A percentile compares a stretch with the other conserved stretches of the same genome.
Conservation (phyloP, 2,329 filamentous ascomycete species). For the Zopfia rhizophila region DNA sequence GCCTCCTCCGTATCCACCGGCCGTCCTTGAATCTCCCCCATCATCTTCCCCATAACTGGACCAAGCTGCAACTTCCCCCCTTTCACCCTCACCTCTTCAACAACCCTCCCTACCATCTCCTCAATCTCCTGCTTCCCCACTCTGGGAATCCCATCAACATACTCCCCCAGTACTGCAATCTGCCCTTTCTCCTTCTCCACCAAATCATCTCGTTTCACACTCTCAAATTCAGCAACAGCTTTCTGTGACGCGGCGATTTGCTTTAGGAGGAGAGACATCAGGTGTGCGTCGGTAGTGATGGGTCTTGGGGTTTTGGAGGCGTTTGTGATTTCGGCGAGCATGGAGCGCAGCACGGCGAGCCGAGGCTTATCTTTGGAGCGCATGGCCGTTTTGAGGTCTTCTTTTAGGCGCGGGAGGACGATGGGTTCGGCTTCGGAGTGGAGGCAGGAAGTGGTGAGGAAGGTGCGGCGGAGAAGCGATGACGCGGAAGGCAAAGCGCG, state of each 20-base stretch:
- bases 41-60: constrained; percentile 69
- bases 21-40: constrained; percentile 69
- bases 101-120: constrained; percentile 61
- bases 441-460: constrained; percentile 33
- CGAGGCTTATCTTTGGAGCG: constrained; percentile 64
- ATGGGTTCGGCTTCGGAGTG: constrained; percentile 24
- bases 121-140: constrained; percentile 69
- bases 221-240: constrained; percentile 71
- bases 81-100: constrained; percentile 63
- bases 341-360: constrained; percentile 73
- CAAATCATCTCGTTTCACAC: constrained; percentile 73
- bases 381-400: constrained; percentile 60
- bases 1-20: constrained; percentile 71
- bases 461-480: constrained; percentile 32
- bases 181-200: constrained; percentile 76
- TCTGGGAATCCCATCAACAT: constrained; percentile 68
- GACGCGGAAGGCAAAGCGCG: constrained; percentile 25
- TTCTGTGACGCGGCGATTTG: constrained; percentile 67
- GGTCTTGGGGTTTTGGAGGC: constrained; percentile 77
- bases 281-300: constrained; percentile 75
- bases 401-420: constrained; percentile 56
- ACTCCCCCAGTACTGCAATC: constrained; percentile 72
- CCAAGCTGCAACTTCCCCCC: constrained; percentile 65
- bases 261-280: constrained; percentile 74
- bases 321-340: constrained; percentile 78